Evolutionary conservation across 2,329 filamentous ascomycete species (phyloP), one percentile per base, ranked within the genome.

Genomic region (Aspergillus pseudoterreus): DNA sequence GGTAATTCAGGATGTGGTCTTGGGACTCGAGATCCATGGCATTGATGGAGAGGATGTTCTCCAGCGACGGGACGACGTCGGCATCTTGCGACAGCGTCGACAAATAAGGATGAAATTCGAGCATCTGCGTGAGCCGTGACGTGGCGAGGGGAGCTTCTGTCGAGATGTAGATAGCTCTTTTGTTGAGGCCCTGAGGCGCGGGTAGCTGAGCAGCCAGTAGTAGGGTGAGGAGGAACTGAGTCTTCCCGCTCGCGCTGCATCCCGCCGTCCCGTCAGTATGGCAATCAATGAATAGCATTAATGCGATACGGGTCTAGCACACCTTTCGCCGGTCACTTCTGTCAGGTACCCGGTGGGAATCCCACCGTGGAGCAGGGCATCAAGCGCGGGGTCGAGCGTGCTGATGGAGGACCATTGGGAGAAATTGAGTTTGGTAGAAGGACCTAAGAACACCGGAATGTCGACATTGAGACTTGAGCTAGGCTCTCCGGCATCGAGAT

Each of bases 21-120:
- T 99, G 94, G 0, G 88, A 86, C 71, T 97, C 94, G 50, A 97
- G 84, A 67, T 97, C 92, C 30, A 90, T 88, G 9, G 90, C 91
- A 45, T 86, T 84, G 58, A 94, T 88, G 68, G 87, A 89, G 62
- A 91, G 80, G 57, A 99, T 85, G 58, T 81, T 79, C 68, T 89
- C 84, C 4, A 96, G 79, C 0, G 88, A 88, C 1, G 91, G 85
- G 19, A 74, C 60, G 14, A 71, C 57, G 14, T 38, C 15, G 35
- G 14, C 15, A 17, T 63, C 58, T 6, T 65, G 51, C 1, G 73
- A 58, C 14, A 81, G 65, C 19, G 61, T 62, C 22, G 69, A 69
- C 51, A 95, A 78, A 45, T 77, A 65, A 0, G 86, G 84, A 68
- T 95, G 84, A 43, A 76, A 76, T 21, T 77, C 69, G 1, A 96